Conservation (phyloP, 176 grass and related monocot species). For the Carex cristatella region DNA sequence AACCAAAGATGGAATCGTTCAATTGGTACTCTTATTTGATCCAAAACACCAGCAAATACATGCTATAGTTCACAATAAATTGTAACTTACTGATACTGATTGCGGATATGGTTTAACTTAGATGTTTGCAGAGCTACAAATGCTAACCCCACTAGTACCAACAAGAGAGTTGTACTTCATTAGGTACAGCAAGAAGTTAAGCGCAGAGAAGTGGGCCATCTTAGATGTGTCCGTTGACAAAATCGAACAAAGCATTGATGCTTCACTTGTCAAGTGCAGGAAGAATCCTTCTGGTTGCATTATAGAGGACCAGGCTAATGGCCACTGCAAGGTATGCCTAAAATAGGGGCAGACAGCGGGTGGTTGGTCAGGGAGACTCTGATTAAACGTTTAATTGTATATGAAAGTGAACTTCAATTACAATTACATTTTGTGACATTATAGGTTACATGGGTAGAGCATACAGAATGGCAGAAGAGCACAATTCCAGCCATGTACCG, state of each 20-base stretch:
- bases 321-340: constrained; percentile 51
- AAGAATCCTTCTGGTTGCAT: constrained; percentile 68
- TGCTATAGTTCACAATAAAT: neutral
- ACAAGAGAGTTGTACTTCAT: constrained; percentile 63
- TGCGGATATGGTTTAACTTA: constrained; percentile 25
- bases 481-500: constrained; percentile 39
- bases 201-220: constrained; percentile 45
- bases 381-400: neutral
- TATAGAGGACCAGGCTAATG: constrained; percentile 55
- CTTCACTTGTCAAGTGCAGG: constrained; percentile 26
- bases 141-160: constrained; percentile 59
- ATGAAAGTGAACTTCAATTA: neutral
- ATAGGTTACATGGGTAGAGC: constrained; percentile 73
- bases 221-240: constrained; percentile 52
- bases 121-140: constrained; percentile 79
- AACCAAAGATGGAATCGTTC: constrained; percentile 41
- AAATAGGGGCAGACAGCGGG: neutral
- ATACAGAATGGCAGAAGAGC: constrained; percentile 39
- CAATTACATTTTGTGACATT: neutral
- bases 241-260: constrained; percentile 20
- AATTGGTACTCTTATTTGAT: constrained; percentile 37
- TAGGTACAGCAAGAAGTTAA: constrained; percentile 56
- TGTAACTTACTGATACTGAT: constrained; percentile 3
- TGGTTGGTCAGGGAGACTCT: neutral
- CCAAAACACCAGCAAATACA: neutral